Evolutionary conservation across 768 basidiomycete species (phyloP).

Genomic region (Rhodotorula sphaerocarpa): DNA sequence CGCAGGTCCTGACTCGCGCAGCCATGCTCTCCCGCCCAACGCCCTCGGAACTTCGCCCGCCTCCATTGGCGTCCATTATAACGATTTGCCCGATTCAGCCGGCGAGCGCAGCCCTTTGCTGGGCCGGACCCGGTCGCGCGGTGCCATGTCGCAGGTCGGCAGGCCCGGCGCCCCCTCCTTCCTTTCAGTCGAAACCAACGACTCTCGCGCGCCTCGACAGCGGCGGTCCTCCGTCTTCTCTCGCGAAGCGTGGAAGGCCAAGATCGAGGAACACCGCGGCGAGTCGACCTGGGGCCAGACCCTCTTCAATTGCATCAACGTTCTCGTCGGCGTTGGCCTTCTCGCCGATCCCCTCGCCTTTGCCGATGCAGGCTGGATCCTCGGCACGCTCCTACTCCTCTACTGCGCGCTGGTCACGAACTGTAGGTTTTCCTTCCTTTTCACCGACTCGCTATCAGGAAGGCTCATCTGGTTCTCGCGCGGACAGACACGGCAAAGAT

Average conservation of each 20-base stretch:
- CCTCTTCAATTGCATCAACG: slow-evolving; percentile 40
- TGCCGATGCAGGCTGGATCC: slow-evolving; percentile 79
- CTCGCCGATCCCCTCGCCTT: slow-evolving; percentile 56
- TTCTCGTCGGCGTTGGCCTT: slow-evolving; percentile 37
- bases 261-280: slow-evolving; percentile 32
- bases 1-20: background rate
- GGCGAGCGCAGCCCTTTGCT: slow-evolving; percentile 2
- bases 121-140: no score
- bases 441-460: background rate
- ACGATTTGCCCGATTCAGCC: no score
- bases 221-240: slow-evolving; percentile 17
- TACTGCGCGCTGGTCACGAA: slow-evolving; percentile 73
- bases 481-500: slow-evolving; percentile 63
- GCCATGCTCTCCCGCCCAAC: no score
- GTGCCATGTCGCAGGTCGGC: background rate
- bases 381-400: slow-evolving; percentile 64
- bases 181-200: background rate
- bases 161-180: no score
- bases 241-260: slow-evolving; percentile 23
- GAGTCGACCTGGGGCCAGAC: slow-evolving; percentile 37
- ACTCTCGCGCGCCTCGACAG: no score
- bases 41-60: no score
- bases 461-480: accelerated
- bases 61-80: no score
- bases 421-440: slow-evolving; percentile 61